Base-by-base conservation (phyloP, 371 early-diverging fungal species). In the Apophysomyces sp. region DNA sequence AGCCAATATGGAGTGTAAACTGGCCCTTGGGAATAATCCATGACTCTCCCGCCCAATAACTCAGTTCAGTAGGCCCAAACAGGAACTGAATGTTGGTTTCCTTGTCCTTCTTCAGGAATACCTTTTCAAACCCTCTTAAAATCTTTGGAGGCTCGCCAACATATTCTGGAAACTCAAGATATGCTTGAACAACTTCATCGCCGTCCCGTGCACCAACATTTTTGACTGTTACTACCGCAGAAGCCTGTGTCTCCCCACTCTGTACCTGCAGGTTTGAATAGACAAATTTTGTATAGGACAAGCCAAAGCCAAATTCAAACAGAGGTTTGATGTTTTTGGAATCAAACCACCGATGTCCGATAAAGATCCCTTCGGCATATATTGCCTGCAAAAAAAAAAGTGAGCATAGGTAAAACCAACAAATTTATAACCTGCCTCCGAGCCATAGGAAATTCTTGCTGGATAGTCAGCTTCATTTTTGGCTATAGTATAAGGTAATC, bases 401-500 rank as follows among this genome's bases (percentile, higher is more conserved):
- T 36, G 8, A 24, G 18, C 4, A 41, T 44, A 26, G n/a, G 26
- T 2, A 27, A 44, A 21, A 7, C 26, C 6, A 16, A 30, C 11
- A 29, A 16, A 13, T 16, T 53, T 53, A 9, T 51, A 3, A 49
- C 49, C 55, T 64, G 56, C 56, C 16, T 32, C 40, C 32, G 37
- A 52, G 39, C 24, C 27, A 51, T 69, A 58, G 18, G 61, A 29
- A 24, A 81, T 73, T 37, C 73, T 60, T 21, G 71, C 70, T 32
- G 64, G 60, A 58, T 84, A 87, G 57, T 86, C 78, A 15, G 52
- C 39, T 16, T 59, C 39, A 3, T 68, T 44, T 28, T 66, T 67
- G 36, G 71, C 75, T 66, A 87, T 82, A 13, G 86, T 85, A 61
- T 84, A 86, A 12, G 89, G 89, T 11, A 89, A 66, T 26, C 83